phyloP scores from a whole-genome alignment of 805 yeast species.

The Cyberlindnera mrakii region DNA sequence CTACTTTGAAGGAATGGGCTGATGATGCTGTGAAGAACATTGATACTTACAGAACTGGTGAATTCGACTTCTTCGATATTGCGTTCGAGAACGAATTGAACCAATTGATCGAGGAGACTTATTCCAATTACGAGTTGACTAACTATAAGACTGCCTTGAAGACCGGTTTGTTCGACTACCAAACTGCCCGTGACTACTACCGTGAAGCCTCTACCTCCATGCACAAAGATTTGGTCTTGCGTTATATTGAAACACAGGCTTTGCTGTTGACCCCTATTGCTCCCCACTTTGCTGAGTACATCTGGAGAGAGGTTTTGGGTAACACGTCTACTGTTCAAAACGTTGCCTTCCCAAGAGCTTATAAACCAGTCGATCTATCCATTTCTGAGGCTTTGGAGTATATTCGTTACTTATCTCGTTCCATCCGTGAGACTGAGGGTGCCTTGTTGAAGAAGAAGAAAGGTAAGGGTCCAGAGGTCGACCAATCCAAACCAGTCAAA shows the following conservation, averaged over 20 bases:
- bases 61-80: slow-evolving; percentile 62
- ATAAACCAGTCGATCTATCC: slow-evolving; percentile 56
- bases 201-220: slow-evolving; percentile 68
- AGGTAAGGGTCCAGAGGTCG: slow-evolving; percentile 61
- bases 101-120: slow-evolving; percentile 65
- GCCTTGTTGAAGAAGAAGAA: slow-evolving; percentile 82
- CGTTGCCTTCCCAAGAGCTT: slow-evolving; percentile 76
- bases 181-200: slow-evolving; percentile 92
- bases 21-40: slow-evolving; percentile 60
- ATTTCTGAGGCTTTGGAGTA: slow-evolving; percentile 68
- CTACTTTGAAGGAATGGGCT: slow-evolving; percentile 91
- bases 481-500: slow-evolving; percentile 64
- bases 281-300: slow-evolving; percentile 90
- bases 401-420: slow-evolving; percentile 69
- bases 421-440: slow-evolving; percentile 92
- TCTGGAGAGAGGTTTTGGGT: slow-evolving; percentile 77
- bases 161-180: slow-evolving; percentile 88
- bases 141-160: slow-evolving; percentile 86
- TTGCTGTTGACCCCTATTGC: slow-evolving; percentile 86
- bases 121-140: slow-evolving; percentile 63
- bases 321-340: slow-evolving; percentile 62
- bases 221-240: slow-evolving; percentile 77
- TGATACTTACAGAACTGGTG: slow-evolving; percentile 49
- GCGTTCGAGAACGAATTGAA: slow-evolving; percentile 96
- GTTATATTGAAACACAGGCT: slow-evolving; percentile 83